Conservation (phyloP, 257 asterid genomes). For the Primulina eburnea region DNA sequence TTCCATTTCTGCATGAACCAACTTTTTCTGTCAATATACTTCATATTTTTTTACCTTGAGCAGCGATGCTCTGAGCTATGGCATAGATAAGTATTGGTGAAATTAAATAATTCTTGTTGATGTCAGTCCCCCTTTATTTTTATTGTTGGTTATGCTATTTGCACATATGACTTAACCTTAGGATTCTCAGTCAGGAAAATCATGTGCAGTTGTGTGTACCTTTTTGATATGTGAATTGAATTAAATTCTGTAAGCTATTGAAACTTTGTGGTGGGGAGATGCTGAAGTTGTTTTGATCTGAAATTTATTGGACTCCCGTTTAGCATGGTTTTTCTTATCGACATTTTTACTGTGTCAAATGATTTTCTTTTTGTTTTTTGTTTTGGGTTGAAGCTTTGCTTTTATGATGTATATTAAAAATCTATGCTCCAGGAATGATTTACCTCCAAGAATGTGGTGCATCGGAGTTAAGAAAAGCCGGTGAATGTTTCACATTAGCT, state of each 20-base stretch:
- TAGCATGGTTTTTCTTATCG: not conserved
- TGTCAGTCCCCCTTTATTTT: not conserved
- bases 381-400: not conserved
- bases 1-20: not conserved
- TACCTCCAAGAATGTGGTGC: conserved; percentile 49
- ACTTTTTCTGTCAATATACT: not conserved
- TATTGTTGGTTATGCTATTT: not conserved
- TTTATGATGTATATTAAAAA: not conserved
- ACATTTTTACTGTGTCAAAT: not conserved
- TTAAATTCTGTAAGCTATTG: not conserved
- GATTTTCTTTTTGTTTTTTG: not conserved
- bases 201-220: not conserved
- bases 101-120: not conserved
- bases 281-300: not conserved
- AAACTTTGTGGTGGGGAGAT: not conserved
- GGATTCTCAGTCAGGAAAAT: not conserved
- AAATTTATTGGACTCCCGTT: not conserved
- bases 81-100: not conserved
- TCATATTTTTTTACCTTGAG: not conserved
- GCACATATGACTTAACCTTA: not conserved
- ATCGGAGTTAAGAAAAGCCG: conserved; percentile 44
- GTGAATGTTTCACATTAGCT: conserved; percentile 59
- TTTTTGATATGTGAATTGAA: not conserved
- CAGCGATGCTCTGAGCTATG: not conserved
- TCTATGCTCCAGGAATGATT: conserved; percentile 38